Conservation (phyloP, 495 filamentous ascomycete species). For the Penicillium diatomitis region DNA sequence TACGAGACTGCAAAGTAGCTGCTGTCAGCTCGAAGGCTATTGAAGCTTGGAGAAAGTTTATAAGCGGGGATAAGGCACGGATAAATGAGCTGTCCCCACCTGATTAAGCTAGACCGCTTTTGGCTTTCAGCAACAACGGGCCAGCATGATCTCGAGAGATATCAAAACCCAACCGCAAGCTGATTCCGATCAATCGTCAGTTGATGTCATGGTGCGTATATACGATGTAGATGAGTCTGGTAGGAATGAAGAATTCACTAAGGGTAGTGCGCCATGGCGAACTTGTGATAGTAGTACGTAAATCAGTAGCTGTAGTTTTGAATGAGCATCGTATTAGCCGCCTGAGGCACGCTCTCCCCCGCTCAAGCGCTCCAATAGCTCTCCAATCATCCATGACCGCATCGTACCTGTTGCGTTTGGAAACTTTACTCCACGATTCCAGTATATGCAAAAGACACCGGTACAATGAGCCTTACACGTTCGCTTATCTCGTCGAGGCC, state of each 20-base stretch:
- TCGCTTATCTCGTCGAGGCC: constrained; percentile 56
- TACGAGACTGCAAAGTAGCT: background rate
- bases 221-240: no score
- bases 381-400: constrained; percentile 12
- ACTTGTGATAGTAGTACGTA: no score
- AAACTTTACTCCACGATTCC: constrained; percentile 1
- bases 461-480: constrained; percentile 26
- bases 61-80: background rate
- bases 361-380: constrained; percentile 5
- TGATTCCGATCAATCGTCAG: no score
- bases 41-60: background rate
- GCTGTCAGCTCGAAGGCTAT: background rate
- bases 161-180: no score
- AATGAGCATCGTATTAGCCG: no score
- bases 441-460: background rate
- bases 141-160: no score
- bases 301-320: no score
- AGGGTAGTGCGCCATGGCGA: no score
- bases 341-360: background rate
- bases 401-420: background rate
- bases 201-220: no score
- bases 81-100: background rate
- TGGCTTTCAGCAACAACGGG: no score
- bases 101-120: no score
- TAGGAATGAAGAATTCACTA: no score